Evolutionary conservation across 352 stramenopile species (phyloP).

Genomic region (Phytophthora hibernalis): DNA sequence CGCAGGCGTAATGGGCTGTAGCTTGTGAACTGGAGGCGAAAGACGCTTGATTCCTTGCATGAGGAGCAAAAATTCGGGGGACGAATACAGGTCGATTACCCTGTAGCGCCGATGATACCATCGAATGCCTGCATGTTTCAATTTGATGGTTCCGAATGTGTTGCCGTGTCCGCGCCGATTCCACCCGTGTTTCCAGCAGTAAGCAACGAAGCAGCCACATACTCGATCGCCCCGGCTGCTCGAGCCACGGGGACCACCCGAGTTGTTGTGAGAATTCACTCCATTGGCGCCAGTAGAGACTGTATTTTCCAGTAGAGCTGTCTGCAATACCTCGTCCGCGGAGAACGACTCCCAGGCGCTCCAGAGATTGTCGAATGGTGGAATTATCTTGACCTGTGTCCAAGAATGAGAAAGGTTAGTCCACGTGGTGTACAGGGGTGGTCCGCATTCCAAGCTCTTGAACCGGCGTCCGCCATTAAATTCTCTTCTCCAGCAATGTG

Average conservation of each 20-base stretch:
- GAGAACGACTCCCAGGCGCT: constrained; percentile 11
- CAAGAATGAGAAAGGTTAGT: constrained; percentile 12
- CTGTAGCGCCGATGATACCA: constrained; percentile 28
- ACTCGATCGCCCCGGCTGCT: neutral
- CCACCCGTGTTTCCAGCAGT: constrained; percentile 20
- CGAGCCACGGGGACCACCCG: constrained; percentile 11
- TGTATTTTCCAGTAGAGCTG: neutral
- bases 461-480: constrained; percentile 12
- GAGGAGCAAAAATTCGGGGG: constrained; percentile 9
- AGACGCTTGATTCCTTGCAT: constrained; percentile 26
- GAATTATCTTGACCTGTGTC: constrained; percentile 3
- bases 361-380: constrained; percentile 18
- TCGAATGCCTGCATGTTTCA: constrained; percentile 19
- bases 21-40: constrained; percentile 19
- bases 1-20: constrained; percentile 23
- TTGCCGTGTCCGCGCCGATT: constrained; percentile 16
- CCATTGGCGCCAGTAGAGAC: constrained; percentile 8
- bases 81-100: neutral
- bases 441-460: constrained; percentile 9
- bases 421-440: constrained; percentile 2
- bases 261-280: constrained; percentile 1
- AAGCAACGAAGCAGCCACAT: constrained; percentile 11
- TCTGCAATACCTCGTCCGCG: constrained; percentile 4
- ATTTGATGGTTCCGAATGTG: constrained; percentile 20
- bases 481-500: constrained; percentile 8